Percentiles rank a stretch among this genome's conserved stretches.
These are phyloP conservation scores for Tetradesmus lagerheimii DNA, from an alignment of 139 green algal genomes.

Conservation along the genomic window DNA sequence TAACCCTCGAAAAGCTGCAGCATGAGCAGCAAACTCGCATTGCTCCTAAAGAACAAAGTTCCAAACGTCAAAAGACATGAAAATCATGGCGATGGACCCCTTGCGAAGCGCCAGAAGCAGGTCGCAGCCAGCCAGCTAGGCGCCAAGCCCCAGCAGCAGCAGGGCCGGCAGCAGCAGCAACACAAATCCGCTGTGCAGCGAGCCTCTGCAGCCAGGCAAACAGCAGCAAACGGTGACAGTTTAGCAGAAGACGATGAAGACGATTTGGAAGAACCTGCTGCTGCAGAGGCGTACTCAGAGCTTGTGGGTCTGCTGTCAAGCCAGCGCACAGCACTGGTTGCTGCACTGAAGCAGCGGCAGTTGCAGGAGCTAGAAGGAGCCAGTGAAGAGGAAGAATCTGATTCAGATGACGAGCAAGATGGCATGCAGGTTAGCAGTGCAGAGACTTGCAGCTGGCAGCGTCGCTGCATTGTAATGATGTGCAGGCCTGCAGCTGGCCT, in stretches of 20 bases:
- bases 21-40: slow-evolving; percentile 44
- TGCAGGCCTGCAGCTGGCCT: not conserved
- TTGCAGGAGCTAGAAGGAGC: slow-evolving; percentile 6
- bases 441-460: too few relatives aligned
- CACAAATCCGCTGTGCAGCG: not conserved
- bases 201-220: not conserved
- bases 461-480: not conserved
- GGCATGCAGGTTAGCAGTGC: not conserved
- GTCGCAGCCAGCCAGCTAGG: not conserved
- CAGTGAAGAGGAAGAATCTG: slow-evolving; percentile 13
- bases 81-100: not conserved
- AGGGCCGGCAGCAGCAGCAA: slow-evolving; percentile 12
- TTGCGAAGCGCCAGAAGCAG: slow-evolving; percentile 38
- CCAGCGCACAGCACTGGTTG: not conserved
- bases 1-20: not conserved
- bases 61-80: not conserved
- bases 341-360: slow-evolving; percentile 30
- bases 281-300: slow-evolving; percentile 36
- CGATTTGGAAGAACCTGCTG: not conserved
- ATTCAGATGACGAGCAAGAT: not conserved
- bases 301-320: slow-evolving; percentile 50
- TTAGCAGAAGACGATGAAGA: slow-evolving; percentile 12
- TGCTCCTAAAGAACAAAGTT: slow-evolving; percentile 20
- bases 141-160: not conserved
- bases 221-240: not conserved